Evolutionary conservation across 805 yeast genomes (phyloP), one percentile per base, ranked within the genome.

Genomic region (Barnettozyma botsteinii): DNA sequence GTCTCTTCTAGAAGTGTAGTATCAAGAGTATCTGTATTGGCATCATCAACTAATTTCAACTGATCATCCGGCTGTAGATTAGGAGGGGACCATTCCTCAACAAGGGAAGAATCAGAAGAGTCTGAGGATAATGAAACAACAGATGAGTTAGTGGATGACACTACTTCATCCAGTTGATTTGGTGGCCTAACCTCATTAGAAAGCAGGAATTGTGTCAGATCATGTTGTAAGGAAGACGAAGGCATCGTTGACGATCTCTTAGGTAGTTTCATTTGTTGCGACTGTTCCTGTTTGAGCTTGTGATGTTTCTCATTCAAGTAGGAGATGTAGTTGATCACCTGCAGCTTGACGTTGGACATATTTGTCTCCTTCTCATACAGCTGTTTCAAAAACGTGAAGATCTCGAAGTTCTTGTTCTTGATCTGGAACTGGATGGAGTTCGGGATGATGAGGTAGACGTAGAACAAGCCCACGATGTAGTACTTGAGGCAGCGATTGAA

Each of bases 351-450:
- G 37, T 67, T 65, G 5, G 64, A 52, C 70, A 66, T 65, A 35
- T 60, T 62, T 7, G 60, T 49, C 39, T 66, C 66, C 37, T 55
- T 55, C 40, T 65, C 66, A 36, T 57, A 66, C 33, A 62, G 35
- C 39, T 51, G 59, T 42, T 62, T 64, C 38, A 65, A 46, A 10
- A 60, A 60, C 17, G 56, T 50, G 35, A 65, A 66, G n/a, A 66
- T 51, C 20, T 60, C 60, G 38, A 59, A 62, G 40, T 64, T 62
- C 43, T 62, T 66, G 45, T 66, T 66, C 46, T 61, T 62, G 21
- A 66, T 53, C 41, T 64, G 67, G 40, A 65, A 67, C 44, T 66
- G 70, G 23, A 61, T 61, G 5, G 69, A 65, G 28, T 48, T 57
- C 11, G 72, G 72, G 12, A 67, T 60, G 9, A 65, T 59, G 20